Evolutionary conservation across 495 filamentous ascomycete genomes (phyloP), one percentile per base, ranked within the genome.

Genomic region (Physcia stellaris): DNA sequence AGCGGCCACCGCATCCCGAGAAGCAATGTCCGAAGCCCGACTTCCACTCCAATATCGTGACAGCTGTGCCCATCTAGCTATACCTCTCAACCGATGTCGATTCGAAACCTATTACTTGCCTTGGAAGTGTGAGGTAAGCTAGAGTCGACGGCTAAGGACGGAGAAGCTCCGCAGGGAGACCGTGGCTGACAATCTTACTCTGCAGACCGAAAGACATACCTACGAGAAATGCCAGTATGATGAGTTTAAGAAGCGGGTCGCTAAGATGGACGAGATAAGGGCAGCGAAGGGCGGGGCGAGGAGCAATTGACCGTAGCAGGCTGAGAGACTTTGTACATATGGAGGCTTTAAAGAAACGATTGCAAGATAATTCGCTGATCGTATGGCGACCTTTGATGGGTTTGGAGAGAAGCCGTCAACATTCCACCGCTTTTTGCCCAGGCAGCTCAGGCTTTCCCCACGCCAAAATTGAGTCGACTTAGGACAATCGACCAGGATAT

Each of bases 181-280:
- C 21, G 4, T 17, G 16, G 10, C 37, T 52, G 19, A 43, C 1
- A 4, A 19, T 22, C 10, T 40, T 26, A 26, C n/a, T n/a, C 17
- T 41, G 37, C 50, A 95, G 90, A 72, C 82, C 55, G 90, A 98
- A 69, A 70, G 90, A 68, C 90, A 98, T 62, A 77, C 72, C 52
- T 98, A 98, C 66, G 90, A 98, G 55, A 96, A 95, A 59, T 98
- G 90, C 76, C 90, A 98, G 53, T 98, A 98, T 66, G 80, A 79
- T 28, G 90, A 94, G 56, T 98, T 98, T 71, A 94, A 93, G 77
- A 86, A 86, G 71, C 80, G 90, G 23, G 90, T 98, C 41, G 82
- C 82, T 41, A 95, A 92, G 77, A 98, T 98, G 92, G 76, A 95
- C 51, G 90, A 98, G 68, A 64, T 98, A 41, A 72, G 86, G 49